phyloP scores from a whole-genome alignment of 495 filamentous ascomycete species.

The Achaetomiella virescens region DNA sequence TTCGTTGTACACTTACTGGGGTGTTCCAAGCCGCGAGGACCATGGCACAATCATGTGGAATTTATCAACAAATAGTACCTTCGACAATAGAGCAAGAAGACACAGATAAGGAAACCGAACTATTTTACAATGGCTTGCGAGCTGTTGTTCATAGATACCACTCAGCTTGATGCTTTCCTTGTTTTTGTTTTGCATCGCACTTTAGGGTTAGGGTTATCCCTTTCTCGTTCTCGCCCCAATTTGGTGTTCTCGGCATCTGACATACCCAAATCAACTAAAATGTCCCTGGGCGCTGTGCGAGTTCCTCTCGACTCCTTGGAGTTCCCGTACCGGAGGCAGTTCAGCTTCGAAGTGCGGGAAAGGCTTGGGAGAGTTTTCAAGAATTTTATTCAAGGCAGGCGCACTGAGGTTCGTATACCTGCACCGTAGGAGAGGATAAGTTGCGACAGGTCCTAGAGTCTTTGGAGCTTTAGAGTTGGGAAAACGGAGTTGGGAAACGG shows the following conservation, averaged over 20 bases:
- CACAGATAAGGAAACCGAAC: too few species aligned
- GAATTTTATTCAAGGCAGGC: neutral
- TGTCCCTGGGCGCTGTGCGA: conserved; percentile 10
- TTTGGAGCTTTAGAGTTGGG: too few species aligned
- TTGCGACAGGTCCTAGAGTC: too few species aligned
- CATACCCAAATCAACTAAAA: conserved; percentile 6
- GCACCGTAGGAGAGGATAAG: too few species aligned
- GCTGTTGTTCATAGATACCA: neutral
- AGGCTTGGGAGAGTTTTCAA: conserved; percentile 3
- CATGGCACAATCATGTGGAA: too few species aligned
- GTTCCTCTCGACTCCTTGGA: conserved; percentile 15
- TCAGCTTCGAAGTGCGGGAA: conserved; percentile 12
- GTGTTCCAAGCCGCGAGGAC: too few species aligned
- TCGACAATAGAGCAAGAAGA: too few species aligned
- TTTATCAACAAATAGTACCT: too few species aligned
- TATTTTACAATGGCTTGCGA: conserved; percentile 1
- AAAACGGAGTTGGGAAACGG: too few species aligned
- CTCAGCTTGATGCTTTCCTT: neutral
- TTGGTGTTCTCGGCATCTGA: conserved; percentile 2
- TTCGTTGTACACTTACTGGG: too few species aligned
- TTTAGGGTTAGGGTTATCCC: conserved; percentile 12
- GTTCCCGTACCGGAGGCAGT: conserved; percentile 12
- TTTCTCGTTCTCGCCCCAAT: conserved; percentile 8
- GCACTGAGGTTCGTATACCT: too few species aligned
- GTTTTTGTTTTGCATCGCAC: neutral